Percentiles rank a stretch among this genome's conserved stretches.
Evolutionary conservation across 768 basidiomycete genomes (phyloP).

Genomic region (Tricholoma bakamatsutake): DNA sequence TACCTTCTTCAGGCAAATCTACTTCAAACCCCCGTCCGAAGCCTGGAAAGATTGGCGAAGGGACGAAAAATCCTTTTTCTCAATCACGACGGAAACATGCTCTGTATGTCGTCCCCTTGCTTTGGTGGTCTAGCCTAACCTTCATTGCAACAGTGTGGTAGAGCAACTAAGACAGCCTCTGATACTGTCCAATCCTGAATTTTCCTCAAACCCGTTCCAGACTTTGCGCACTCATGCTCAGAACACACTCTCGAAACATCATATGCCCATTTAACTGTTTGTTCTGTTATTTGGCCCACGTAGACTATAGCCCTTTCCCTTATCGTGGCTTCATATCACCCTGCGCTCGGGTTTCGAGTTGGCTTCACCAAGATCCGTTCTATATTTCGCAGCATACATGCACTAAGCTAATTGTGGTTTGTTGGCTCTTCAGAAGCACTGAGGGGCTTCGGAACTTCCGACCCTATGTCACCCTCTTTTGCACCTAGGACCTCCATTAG

Average conservation of each 20-base stretch:
- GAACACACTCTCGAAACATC: slow-evolving; percentile 65
- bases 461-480: slow-evolving; percentile 46
- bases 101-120: slow-evolving; percentile 45
- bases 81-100: slow-evolving; percentile 60
- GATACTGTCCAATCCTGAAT: slow-evolving; percentile 61
- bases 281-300: background rate
- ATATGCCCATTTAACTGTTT: background rate
- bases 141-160: slow-evolving; percentile 38
- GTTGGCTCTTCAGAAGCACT: slow-evolving; percentile 6
- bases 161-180: slow-evolving; percentile 68
- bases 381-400: background rate
- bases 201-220: slow-evolving; percentile 64
- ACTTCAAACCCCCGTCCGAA: background rate
- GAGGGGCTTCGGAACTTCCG: slow-evolving; percentile 31
- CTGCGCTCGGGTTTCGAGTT: background rate
- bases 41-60: slow-evolving; percentile 62
- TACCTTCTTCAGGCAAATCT: background rate
- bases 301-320: background rate
- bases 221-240: slow-evolving; percentile 75
- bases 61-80: slow-evolving; percentile 52
- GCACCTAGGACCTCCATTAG: slow-evolving; percentile 53
- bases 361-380: background rate
- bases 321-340: background rate
- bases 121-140: background rate
- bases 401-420: background rate